Evolutionary conservation across 1,139 yeast species (phyloP).

Genomic region (Lodderomyces jiufengensis): DNA sequence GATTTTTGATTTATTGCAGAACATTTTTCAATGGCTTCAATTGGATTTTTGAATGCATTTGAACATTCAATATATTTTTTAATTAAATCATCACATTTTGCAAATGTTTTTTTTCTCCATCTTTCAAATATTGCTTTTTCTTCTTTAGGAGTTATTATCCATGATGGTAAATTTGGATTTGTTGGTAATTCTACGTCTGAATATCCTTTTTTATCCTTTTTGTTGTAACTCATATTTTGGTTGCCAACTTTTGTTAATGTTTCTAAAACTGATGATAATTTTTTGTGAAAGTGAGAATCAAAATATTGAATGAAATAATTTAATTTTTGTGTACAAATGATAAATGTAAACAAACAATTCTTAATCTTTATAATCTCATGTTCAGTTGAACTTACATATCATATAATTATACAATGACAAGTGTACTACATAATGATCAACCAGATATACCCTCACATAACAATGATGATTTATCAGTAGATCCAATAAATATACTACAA

Average conservation of each 20-base stretch:
- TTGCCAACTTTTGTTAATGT: neutral
- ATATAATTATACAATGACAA: too few species aligned
- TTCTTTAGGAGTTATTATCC: constrained; percentile 85
- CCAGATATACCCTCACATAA: neutral
- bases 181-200: constrained; percentile 42
- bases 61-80: constrained; percentile 43
- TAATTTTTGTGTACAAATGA: too few species aligned
- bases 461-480: neutral
- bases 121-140: constrained; percentile 77
- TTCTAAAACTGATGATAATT: constrained; percentile 1
- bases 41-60: constrained; percentile 40
- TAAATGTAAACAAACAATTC: neutral
- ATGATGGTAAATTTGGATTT: constrained; percentile 59
- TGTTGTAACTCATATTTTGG: constrained; percentile 14
- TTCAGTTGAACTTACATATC: too few species aligned
- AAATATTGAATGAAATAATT: neutral
- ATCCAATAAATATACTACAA: constrained; percentile 1
- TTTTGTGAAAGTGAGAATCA: neutral
- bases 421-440: too few species aligned
- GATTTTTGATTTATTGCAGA: constrained; percentile 30
- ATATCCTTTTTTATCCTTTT: constrained; percentile 27
- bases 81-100: constrained; percentile 65
- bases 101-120: constrained; percentile 73
- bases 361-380: too few species aligned
- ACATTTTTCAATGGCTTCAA: constrained; percentile 61